These are phyloP conservation scores for Ceraceosorus bombacis DNA, from an alignment of 1,284 basidiomycete species.

Conservation along the genomic window DNA sequence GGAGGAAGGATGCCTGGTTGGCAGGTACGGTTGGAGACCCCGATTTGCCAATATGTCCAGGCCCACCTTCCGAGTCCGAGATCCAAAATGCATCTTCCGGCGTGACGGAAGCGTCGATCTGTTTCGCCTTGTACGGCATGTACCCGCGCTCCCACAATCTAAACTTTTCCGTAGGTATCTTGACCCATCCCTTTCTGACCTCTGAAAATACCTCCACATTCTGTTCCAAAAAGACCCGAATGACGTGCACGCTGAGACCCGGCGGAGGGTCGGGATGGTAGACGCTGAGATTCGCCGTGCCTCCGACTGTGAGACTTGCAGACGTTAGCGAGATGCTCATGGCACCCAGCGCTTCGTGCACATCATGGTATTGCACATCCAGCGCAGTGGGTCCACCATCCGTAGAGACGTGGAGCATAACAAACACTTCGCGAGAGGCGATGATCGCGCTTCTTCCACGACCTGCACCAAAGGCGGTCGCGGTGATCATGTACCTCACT, in stretches of 20 bases:
- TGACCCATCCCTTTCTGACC: constrained; percentile 32
- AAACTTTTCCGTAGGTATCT: constrained; percentile 39
- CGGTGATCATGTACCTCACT: constrained; percentile 40
- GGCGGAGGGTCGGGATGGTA: constrained; percentile 43
- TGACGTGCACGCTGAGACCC: constrained; percentile 38
- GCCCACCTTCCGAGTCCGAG: constrained; percentile 18
- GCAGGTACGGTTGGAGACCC: constrained; percentile 3
- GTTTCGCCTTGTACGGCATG: constrained; percentile 42
- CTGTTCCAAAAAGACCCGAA: constrained; percentile 44
- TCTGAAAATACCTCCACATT: constrained; percentile 43
- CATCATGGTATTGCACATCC: constrained; percentile 45
- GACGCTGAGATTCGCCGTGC: constrained; percentile 31
- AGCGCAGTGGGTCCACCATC: constrained; percentile 41
- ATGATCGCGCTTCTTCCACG: constrained; percentile 31
- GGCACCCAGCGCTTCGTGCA: constrained; percentile 42
- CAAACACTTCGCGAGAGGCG: constrained; percentile 40
- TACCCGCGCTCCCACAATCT: constrained; percentile 43
- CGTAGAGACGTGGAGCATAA: constrained; percentile 37
- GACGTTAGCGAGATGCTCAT: constrained; percentile 37
- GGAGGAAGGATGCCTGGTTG: too few species aligned
- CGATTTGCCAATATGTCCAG: constrained; percentile 29
- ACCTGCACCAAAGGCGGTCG: constrained; percentile 41
- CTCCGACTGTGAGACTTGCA: constrained; percentile 44
- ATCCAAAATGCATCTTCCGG: constrained; percentile 35
- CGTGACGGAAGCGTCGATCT: constrained; percentile 19